Conservation (phyloP, 495 filamentous ascomycete species). For the Wilcoxina mikolae region DNA sequence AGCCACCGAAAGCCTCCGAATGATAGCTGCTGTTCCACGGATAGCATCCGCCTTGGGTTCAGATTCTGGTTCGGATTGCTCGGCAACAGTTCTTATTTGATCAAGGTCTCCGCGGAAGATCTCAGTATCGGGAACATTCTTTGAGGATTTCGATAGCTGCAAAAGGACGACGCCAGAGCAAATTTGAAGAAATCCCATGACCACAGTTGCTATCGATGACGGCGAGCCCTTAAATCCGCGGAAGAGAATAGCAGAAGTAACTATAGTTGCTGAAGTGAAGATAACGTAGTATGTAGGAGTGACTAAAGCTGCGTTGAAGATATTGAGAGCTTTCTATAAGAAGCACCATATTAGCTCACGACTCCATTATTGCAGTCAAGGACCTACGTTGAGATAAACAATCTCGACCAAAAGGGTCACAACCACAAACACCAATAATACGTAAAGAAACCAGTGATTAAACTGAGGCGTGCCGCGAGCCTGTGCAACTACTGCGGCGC, state of each 20-base stretch:
- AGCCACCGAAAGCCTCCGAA: slow-evolving; percentile 63
- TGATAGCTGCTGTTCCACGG: slow-evolving; percentile 76
- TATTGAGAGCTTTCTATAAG: slow-evolving; percentile 85
- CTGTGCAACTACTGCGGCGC: slow-evolving; percentile 80
- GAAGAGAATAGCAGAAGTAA: slow-evolving; percentile 85
- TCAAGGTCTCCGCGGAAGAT: slow-evolving; percentile 88
- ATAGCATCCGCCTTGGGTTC: slow-evolving; percentile 96
- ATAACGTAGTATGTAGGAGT: slow-evolving; percentile 98
- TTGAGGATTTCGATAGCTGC: slow-evolving; percentile 94
- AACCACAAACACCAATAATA: slow-evolving; percentile 81
- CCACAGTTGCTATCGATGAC: slow-evolving; percentile 68
- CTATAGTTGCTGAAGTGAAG: slow-evolving; percentile 88
- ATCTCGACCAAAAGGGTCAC: slow-evolving; percentile 81
- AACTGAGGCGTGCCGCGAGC: slow-evolving; percentile 66
- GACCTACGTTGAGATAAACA: slow-evolving; percentile 80
- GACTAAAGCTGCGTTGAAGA: slow-evolving; percentile 94
- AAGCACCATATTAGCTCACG: not conserved
- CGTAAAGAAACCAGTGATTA: slow-evolving; percentile 93
- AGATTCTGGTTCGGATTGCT: slow-evolving; percentile 84
- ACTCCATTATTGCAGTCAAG: not conserved
- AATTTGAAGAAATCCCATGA: slow-evolving; percentile 88
- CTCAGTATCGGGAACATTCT: slow-evolving; percentile 87
- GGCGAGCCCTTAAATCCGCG: slow-evolving; percentile 82
- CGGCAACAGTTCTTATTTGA: slow-evolving; percentile 85
- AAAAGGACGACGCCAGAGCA: slow-evolving; percentile 91